Base-by-base conservation (phyloP, 2,329 filamentous ascomycete species). In the Sporothrix phasma region DNA sequence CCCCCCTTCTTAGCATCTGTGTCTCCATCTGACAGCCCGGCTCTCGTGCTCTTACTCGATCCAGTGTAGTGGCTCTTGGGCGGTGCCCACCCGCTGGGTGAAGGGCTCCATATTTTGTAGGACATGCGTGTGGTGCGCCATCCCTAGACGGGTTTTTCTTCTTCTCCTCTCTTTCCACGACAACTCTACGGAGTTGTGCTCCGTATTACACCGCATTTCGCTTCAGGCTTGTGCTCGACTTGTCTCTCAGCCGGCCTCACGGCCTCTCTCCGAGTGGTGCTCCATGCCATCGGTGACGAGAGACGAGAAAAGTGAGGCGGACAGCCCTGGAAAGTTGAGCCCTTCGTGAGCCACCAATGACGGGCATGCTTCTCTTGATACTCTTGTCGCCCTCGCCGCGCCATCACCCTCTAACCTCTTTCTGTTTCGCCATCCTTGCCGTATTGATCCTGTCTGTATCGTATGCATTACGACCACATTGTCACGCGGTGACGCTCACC, bases 41-140 rank as follows among this genome's bases (percentile, higher is more conserved):
- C 31, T 51, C 29, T 62, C 34, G 17, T 51, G 31, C 24, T 62
- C 37, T 54, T 53, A 34, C 24, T 54, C 37, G 58, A 62, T 62
- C 31, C 24, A 43, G 34, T 22, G 19, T 62, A 49, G 60, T 62
- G 49, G 26, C 46, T 22, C 58, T n/a, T 49, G 49, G 37, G n/a
- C 43, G 29, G 43, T 61, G 29, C 8, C 58, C 58, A 49, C 58
- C 58, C 61, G 41, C 61, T 53, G 54, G 54, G n/a, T 22, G 31
- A 5, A 58, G 29, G n/a, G 54, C 37, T 43, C 53, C 54, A 56
- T n/a, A n/a, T n/a, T n/a, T n/a, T n/a, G n/a, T 37, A 53, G 11
- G 34, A 17, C 54, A 17, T 29, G 19, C 6, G 54, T 29, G 37
- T 37, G n/a, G 10, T 54, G 34, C 37, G 54, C 34, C n/a, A 58